Evolutionary conservation across 768 basidiomycete species (phyloP), one percentile per base, ranked within the genome.

Genomic region (Termitomyces titanicus): DNA sequence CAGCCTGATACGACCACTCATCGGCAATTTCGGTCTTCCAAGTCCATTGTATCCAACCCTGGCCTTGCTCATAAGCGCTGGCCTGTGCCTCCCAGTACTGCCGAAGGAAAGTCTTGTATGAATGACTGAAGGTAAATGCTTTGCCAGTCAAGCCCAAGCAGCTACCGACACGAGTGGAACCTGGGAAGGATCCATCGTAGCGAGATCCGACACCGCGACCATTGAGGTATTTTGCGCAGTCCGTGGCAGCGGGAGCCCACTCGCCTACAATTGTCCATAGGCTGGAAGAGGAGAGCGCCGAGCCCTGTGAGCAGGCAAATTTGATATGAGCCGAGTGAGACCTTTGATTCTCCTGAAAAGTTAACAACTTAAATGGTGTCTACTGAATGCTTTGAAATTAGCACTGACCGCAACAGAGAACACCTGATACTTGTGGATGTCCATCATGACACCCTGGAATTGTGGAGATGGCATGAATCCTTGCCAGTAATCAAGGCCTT

Each of bases 1-100:
- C 92, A 43, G 88, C 85, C 59, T 89, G 81, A 74, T 96, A 96
- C 0, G 88, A 79, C 94, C 94, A 97, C 55, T 96, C 94, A 58
- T 92, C 89, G 2, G 90, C 86, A 57, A 72, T 72, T 69, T 93
- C 91, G 0, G 89, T 69, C 72, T 92, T 92, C 90, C 90, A 92
- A 1, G 88, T 83, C 90, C 89, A 91, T 67, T 85, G 82, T 22
- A 90, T 68, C 89, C 89, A 92, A 3, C 89, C 89, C 47, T 76
- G 72, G n/a, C 74, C 84, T 48, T 72, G 72, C 74, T 92, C 89
- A 56, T 78, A 92, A 3, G 89, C 76, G 48, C 79, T 84, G 15
- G 83, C 82, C 70, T 95, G 94, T 0, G 89, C 92, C 66, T 94
- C 92, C 86, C 86, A 96, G 67, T 77, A 83, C 66, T 90, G 80